Evolutionary conservation across 176 grass and related monocot genomes (phyloP).

Genomic region (Avena insularis): DNA sequence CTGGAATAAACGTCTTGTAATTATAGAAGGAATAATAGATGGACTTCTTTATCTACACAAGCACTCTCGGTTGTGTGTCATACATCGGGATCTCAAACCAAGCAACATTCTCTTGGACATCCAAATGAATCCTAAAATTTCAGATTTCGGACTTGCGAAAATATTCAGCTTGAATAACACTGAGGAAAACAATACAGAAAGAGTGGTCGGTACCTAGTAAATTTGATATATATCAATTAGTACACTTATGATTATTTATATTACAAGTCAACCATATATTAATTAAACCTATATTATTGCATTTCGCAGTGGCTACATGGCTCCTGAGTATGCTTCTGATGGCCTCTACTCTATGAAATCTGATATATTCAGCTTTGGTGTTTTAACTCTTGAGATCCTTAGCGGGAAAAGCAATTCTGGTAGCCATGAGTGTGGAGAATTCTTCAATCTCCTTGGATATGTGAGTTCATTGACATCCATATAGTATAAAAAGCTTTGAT

Average conservation of each 20-base stretch:
- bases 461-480: no score
- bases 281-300: no score
- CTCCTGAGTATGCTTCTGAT: slow-evolving; percentile 11
- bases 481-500: no score
- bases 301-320: slow-evolving; percentile 17
- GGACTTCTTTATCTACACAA: slow-evolving; percentile 60
- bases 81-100: slow-evolving; percentile 60
- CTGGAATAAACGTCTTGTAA: slow-evolving; percentile 11
- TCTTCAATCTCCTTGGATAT: no score
- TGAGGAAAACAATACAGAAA: no score
- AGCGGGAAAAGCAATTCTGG: not conserved
- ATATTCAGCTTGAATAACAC: slow-evolving; percentile 48
- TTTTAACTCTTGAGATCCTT: slow-evolving; percentile 24
- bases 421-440: no score
- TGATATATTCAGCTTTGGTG: slow-evolving; percentile 20
- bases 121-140: slow-evolving; percentile 42
- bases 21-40: slow-evolving; percentile 48
- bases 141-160: slow-evolving; percentile 53
- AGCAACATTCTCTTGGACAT: slow-evolving; percentile 52
- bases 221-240: no score
- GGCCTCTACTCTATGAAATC: slow-evolving; percentile 15
- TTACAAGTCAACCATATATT: no score
- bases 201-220: no score
- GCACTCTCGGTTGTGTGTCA: slow-evolving; percentile 46
- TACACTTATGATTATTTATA: no score